A percentile compares a stretch with the other conserved stretches of the same genome.
phyloP scores from a whole-genome alignment of 352 stramenopile genomes.

The Chrysophaeum taylorii region DNA sequence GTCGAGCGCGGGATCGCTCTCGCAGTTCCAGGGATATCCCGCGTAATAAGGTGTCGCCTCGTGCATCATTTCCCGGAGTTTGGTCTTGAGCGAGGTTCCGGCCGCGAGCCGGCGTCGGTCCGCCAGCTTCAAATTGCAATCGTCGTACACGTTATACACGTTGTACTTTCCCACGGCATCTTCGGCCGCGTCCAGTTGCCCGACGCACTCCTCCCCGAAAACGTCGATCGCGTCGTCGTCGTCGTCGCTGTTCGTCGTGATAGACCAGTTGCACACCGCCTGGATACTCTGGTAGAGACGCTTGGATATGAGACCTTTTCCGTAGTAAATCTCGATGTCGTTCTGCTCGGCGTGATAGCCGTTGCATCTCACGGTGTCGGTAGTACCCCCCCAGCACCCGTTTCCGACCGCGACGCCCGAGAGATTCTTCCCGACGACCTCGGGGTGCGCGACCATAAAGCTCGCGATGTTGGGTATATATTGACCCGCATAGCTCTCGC shows the following conservation, averaged over 20 bases:
- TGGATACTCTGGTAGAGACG: conserved; percentile 53
- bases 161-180: conserved; percentile 29
- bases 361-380: conserved; percentile 28
- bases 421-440: conserved; percentile 32
- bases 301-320: conserved; percentile 58
- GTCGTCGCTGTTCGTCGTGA: conserved; percentile 31
- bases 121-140: no score
- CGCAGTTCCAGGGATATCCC: conserved; percentile 30
- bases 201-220: conserved; percentile 25
- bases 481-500: conserved; percentile 70
- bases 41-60: no score
- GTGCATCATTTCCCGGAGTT: no score
- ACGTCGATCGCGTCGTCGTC: conserved; percentile 18
- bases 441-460: conserved; percentile 30
- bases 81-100: conserved; percentile 13
- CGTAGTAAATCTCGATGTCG: conserved; percentile 53
- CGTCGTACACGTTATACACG: conserved; percentile 35
- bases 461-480: conserved; percentile 59
- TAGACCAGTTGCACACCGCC: conserved; percentile 40
- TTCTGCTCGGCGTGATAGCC: conserved; percentile 46
- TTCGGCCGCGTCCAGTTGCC: conserved; percentile 31
- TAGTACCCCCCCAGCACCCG: conserved; percentile 37
- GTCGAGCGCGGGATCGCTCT: conserved; percentile 49
- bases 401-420: conserved; percentile 56
- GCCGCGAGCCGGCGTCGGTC: conserved; percentile 17